phyloP scores from a whole-genome alignment of 768 basidiomycete species.

The Mycena polygramma region DNA sequence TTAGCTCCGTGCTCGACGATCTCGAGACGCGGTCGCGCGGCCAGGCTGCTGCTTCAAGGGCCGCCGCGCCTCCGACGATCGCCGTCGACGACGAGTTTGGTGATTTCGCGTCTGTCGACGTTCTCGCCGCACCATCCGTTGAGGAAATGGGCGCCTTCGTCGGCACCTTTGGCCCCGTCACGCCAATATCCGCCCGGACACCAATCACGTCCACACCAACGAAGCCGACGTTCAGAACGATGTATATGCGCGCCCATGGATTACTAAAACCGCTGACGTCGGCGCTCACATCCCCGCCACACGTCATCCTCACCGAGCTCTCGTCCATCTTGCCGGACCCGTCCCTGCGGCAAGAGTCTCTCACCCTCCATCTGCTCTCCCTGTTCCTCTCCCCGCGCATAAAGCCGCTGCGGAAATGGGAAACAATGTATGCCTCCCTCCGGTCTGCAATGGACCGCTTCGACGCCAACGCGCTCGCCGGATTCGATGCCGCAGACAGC shows the following conservation, averaged over 20 bases:
- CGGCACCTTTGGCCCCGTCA: conserved; percentile 48
- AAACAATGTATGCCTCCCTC: conserved; percentile 71
- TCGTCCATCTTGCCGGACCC: conserved; percentile 56
- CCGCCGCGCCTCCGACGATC: conserved; percentile 71
- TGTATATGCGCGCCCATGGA: conserved; percentile 75
- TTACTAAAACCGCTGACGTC: conserved; percentile 72
- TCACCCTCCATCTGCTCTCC: conserved; percentile 78
- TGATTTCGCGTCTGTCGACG: conserved; percentile 75
- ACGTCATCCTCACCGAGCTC: conserved; percentile 74
- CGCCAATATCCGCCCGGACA: conserved; percentile 25
- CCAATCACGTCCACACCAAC: conserved; percentile 45
- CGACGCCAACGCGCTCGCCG: conserved; percentile 86
- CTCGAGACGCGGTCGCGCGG: conserved; percentile 65
- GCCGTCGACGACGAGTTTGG: conserved; percentile 90
- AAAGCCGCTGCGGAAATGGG: conserved; percentile 80
- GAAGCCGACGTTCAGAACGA: conserved; percentile 61
- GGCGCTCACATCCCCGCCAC: conserved; percentile 72
- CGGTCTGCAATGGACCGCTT: conserved; percentile 89
- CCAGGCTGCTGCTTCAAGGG: conserved; percentile 52
- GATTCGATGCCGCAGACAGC: conserved; percentile 90
- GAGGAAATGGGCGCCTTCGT: conserved; percentile 66
- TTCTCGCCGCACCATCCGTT: conserved; percentile 44
- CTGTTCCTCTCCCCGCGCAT: conserved; percentile 79
- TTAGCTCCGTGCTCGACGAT: conserved; percentile 67
- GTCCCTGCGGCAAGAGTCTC: conserved; percentile 70